phyloP scores from a whole-genome alignment of 352 stramenopile genomes.

The Pilasporangium apinafurcum region DNA sequence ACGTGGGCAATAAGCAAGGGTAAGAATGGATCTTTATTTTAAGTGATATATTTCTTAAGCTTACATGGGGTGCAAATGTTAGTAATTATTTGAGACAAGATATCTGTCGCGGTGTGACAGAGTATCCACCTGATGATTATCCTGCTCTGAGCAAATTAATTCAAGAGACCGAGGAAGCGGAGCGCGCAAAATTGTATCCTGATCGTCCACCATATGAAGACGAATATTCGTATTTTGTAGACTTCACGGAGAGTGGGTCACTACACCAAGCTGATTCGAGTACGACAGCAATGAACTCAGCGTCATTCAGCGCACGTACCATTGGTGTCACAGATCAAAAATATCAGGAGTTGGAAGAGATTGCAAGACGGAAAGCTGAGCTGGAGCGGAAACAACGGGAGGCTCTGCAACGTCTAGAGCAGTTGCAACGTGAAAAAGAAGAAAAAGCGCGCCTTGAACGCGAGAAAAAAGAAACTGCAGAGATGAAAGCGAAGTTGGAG shows the following conservation, averaged over 20 bases:
- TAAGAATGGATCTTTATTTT: no score
- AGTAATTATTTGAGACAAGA: constrained; percentile 58
- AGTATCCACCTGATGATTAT: constrained; percentile 69
- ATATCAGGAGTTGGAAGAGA: constrained; percentile 42
- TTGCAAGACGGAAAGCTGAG: constrained; percentile 45
- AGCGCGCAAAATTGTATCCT: constrained; percentile 61
- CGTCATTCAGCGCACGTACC: neutral
- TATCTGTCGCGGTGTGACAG: constrained; percentile 75
- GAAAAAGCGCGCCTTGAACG: constrained; percentile 33
- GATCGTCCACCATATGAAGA: constrained; percentile 49
- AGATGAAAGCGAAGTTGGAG: constrained; percentile 12
- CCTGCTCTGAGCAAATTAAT: constrained; percentile 68
- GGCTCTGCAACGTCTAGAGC: constrained; percentile 40
- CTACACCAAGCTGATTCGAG: neutral
- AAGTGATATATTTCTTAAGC: no score
- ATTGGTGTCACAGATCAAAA: constrained; percentile 12
- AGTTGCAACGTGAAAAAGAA: constrained; percentile 41
- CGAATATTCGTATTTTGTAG: constrained; percentile 64
- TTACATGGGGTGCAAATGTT: no score
- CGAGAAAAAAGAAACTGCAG: constrained; percentile 23
- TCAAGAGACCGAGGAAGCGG: constrained; percentile 44
- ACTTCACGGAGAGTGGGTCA: constrained; percentile 21
- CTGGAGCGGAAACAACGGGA: constrained; percentile 51
- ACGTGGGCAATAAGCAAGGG: constrained; percentile 78
- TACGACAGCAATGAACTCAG: neutral